Conservation (phyloP, 495 filamentous ascomycete genomes). For the Aspergillus cristatus region DNA sequence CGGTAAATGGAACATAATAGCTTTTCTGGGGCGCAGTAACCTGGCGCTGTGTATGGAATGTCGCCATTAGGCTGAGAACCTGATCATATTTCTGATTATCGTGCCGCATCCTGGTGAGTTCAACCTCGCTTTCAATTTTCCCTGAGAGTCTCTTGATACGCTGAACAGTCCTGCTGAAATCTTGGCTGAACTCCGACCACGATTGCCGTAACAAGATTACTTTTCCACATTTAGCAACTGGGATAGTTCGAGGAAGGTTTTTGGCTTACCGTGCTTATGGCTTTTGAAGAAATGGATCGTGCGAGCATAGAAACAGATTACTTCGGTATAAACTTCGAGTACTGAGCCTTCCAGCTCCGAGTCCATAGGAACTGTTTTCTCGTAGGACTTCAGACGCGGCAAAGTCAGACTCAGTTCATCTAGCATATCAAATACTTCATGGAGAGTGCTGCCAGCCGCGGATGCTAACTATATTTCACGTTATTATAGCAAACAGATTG, state of each 20-base stretch:
- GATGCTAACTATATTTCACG: conserved; percentile 1
- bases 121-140: conserved; percentile 3
- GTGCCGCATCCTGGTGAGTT: conserved; percentile 1
- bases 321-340: conserved; percentile 1
- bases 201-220: conserved; percentile 1
- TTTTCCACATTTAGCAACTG: not conserved
- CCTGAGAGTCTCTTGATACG: conserved; percentile 3
- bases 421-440: conserved; percentile 3
- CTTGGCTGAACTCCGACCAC: conserved; percentile 3
- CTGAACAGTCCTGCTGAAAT: conserved; percentile 4
- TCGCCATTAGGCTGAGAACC: conserved; percentile 2
- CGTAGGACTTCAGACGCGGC: conserved; percentile 2
- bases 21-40: not conserved
- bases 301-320: conserved; percentile 3
- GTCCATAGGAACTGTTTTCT: conserved; percentile 2
- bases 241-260: too few relatives aligned
- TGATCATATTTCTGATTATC: conserved; percentile 3
- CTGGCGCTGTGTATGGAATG: not conserved
- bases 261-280: conserved; percentile 2
- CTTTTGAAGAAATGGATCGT: conserved; percentile 2
- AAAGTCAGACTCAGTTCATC: conserved; percentile 4
- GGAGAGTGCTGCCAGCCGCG: not conserved
- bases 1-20: conserved; percentile 2
- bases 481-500: not conserved
- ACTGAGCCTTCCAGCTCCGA: conserved; percentile 1